Conservation (phyloP, 2,329 filamentous ascomycete genomes). For the Ophiocordyceps camponoti-floridani region DNA sequence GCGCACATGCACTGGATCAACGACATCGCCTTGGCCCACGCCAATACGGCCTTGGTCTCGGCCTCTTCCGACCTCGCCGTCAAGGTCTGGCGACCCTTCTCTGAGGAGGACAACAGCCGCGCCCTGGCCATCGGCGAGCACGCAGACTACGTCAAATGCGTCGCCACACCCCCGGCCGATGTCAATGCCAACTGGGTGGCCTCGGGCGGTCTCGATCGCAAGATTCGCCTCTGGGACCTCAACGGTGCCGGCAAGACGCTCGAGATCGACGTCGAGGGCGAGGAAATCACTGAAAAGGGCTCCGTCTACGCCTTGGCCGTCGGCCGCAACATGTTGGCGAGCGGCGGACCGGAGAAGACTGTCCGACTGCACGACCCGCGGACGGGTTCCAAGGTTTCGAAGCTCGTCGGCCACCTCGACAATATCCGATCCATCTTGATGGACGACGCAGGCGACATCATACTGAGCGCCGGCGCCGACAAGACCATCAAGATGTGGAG, state of each 20-base stretch:
- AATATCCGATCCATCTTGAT: conserved; percentile 84
- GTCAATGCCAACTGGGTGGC: conserved; percentile 68
- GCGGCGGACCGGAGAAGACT: conserved; percentile 84
- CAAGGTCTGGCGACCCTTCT: conserved; percentile 73
- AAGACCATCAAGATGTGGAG: conserved; percentile 98
- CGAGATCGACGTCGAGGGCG: conserved; percentile 69
- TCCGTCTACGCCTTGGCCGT: conserved; percentile 84
- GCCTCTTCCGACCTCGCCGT: conserved; percentile 89
- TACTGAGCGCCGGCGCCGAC: conserved; percentile 88
- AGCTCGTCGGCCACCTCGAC: conserved; percentile 92
- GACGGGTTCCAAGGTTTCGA: conserved; percentile 79
- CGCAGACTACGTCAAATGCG: conserved; percentile 88
- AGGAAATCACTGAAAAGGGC: conserved; percentile 75
- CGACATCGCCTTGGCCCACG: conserved; percentile 66
- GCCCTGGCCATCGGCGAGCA: conserved; percentile 71
- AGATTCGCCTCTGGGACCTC: conserved; percentile 86
- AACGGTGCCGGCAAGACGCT: conserved; percentile 72
- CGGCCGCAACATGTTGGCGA: conserved; percentile 66
- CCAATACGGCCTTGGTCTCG: conserved; percentile 65
- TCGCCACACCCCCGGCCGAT: conserved; percentile 52
- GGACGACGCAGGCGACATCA: conserved; percentile 72
- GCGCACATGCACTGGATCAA: conserved; percentile 96
- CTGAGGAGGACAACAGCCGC: conserved; percentile 31
- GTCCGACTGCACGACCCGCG: conserved; percentile 84
- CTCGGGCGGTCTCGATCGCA: conserved; percentile 82